Conservation (phyloP, 768 basidiomycete species). For the Coprinellus micaceus region DNA sequence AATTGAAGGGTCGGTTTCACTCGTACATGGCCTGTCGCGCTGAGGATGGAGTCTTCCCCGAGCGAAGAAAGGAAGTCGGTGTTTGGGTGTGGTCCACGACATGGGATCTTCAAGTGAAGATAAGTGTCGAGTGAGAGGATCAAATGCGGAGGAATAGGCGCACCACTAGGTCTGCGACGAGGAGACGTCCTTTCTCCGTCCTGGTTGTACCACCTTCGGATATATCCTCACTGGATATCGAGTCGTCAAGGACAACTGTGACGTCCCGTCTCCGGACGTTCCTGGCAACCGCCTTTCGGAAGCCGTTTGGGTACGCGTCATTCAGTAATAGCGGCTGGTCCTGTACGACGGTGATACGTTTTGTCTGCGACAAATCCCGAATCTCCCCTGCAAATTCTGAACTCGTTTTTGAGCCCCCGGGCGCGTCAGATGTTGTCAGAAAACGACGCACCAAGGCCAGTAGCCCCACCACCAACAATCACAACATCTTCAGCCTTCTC, state of each 20-base stretch:
- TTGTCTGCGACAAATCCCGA: constrained; percentile 39
- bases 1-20: constrained; percentile 59
- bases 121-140: neutral
- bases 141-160: neutral
- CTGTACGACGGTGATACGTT: constrained; percentile 60
- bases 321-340: constrained; percentile 52
- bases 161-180: constrained; percentile 60
- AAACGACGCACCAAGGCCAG: constrained; percentile 42
- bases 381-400: constrained; percentile 43
- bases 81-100: constrained; percentile 43
- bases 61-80: constrained; percentile 50
- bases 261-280: constrained; percentile 43
- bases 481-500: constrained; percentile 41
- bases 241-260: constrained; percentile 50
- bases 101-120: constrained; percentile 28
- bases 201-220: constrained; percentile 40
- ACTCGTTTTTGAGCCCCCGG: too few relatives aligned
- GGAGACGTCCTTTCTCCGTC: constrained; percentile 46
- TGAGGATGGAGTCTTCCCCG: constrained; percentile 32
- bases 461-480: constrained; percentile 54
- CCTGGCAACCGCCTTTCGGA: constrained; percentile 44
- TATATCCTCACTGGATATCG: constrained; percentile 40
- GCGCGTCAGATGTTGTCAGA: neutral
- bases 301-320: constrained; percentile 48
- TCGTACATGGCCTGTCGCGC: constrained; percentile 40